Base-by-base conservation (phyloP, 352 stramenopile species). In the Phytophthora megakarya region DNA sequence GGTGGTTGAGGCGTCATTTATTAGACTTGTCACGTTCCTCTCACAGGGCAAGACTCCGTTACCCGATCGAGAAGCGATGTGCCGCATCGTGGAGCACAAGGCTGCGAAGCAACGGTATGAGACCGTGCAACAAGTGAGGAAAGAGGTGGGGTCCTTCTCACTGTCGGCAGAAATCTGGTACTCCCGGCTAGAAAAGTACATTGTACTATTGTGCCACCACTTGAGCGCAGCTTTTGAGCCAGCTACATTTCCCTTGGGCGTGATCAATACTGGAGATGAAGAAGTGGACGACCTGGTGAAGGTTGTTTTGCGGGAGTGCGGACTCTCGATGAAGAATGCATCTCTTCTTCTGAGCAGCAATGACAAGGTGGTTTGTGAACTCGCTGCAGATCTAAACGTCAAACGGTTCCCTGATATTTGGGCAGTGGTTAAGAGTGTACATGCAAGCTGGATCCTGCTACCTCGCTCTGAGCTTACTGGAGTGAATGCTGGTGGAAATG, bases 341-440 rank as follows among this genome's bases (percentile, higher is more conserved):
- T 62, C 54, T 19, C 32, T 62, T 15, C 32, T 62, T 42, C n/a
- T 62, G 23, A 62, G 42, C 22, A 55, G n/a, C n/a, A 54, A 47
- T 13, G 43, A 55, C 33, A 54, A 28, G 19, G 23, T 45, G 3
- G 49, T 40, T 22, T 33, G 40, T 11, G 16, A 62, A 25, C 26
- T 62, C 23, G 54, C 54, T 21, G 22, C 45, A 18, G 33, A 44
- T 6, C 32, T 62, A 23, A 28, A 40, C 3, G 32, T 22, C 5
- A 44, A 55, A 43, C 43, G 42, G 15, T 62, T 62, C 21, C 54
- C 54, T 33, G 54, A 62, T 30, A 47, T 54, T 32, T 62, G 54
- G 54, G 10, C 42, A 3, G 54, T 62, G 22, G 13, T 40, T 13
- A 21, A 47, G n/a, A 11, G 23, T 22, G 26, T 30, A 8, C 18